Percentiles rank a stretch among this genome's conserved stretches.
Evolutionary conservation across 2,329 filamentous ascomycete species (phyloP).

Genomic region (Hymenoscyphus linearis): DNA sequence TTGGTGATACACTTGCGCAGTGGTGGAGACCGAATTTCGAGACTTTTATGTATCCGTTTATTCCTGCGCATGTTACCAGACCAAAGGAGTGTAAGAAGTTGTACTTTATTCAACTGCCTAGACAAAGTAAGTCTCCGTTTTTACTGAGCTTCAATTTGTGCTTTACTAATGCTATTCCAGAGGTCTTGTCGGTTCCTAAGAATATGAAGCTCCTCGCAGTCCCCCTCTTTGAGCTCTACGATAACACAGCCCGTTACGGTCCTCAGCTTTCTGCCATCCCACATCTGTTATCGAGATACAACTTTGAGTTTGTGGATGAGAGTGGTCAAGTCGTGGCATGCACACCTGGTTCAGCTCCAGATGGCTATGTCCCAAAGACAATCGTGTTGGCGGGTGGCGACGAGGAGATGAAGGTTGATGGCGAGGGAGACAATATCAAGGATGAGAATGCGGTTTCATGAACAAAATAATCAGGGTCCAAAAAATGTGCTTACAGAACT

Average conservation of each 20-base stretch:
- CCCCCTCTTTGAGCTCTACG: constrained; percentile 94
- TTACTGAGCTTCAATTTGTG: not conserved
- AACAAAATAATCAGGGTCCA: not conserved
- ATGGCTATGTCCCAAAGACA: constrained; percentile 51
- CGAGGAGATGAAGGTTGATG: constrained; percentile 49
- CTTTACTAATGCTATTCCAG: constrained; percentile 41
- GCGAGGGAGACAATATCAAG: constrained; percentile 22
- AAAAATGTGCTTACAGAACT: constrained; percentile 8
- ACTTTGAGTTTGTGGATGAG: constrained; percentile 97
- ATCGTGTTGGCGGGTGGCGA: constrained; percentile 60
- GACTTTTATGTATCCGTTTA: constrained; percentile 99
- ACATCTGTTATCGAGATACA: constrained; percentile 88
- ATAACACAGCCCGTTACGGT: constrained; percentile 91
- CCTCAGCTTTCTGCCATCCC: constrained; percentile 95
- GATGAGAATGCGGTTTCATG: constrained; percentile 36
- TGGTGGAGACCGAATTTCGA: constrained; percentile 99
- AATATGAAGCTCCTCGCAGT: constrained; percentile 99
- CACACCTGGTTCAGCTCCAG: constrained; percentile 67
- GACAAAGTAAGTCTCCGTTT: constrained; percentile 62
- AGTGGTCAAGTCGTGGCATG: constrained; percentile 78
- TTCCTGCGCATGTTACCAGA: constrained; percentile 89
- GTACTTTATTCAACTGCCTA: constrained; percentile 91
- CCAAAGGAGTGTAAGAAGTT: constrained; percentile 99
- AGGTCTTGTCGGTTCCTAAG: constrained; percentile 93
- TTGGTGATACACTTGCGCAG: constrained; percentile 90